These are phyloP conservation scores for Toxicodendron radicans DNA, from an alignment of 345 rosid species.

Conservation along the genomic window DNA sequence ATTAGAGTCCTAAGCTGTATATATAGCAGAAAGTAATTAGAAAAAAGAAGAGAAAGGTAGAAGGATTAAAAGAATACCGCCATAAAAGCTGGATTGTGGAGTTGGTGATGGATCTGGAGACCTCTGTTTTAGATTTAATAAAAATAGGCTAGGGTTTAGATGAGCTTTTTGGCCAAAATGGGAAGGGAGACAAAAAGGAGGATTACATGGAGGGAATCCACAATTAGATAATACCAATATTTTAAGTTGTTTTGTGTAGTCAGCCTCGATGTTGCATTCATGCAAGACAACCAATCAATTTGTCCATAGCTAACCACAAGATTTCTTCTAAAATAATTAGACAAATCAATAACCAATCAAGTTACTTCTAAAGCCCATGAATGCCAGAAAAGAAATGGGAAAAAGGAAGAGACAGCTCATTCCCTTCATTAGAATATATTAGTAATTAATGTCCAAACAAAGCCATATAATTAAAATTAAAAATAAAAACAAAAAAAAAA, in stretches of 20 bases:
- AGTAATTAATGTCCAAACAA: constrained; percentile 30
- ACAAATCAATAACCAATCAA: constrained; percentile 26
- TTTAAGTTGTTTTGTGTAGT: constrained; percentile 37
- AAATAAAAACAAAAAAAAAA: constrained; percentile 12
- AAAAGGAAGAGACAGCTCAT: constrained; percentile 41
- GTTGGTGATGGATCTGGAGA: neutral
- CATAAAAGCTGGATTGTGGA: neutral
- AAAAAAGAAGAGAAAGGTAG: no score
- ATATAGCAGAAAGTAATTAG: no score
- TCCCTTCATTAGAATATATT: constrained; percentile 27
- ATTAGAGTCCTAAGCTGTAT: no score
- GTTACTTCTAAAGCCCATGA: constrained; percentile 14
- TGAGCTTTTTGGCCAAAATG: constrained; percentile 25
- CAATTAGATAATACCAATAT: constrained; percentile 39
- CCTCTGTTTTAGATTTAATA: neutral
- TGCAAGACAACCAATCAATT: constrained; percentile 46
- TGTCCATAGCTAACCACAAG: constrained; percentile 28
- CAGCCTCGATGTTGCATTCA: constrained; percentile 44
- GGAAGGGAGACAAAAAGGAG: constrained; percentile 37
- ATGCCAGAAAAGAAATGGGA: neutral
- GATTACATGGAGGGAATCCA: constrained; percentile 39
- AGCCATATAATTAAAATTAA: constrained; percentile 3
- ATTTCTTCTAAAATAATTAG: constrained; percentile 28
- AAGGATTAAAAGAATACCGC: neutral
- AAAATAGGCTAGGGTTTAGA: constrained; percentile 28